Percentiles rank a stretch among this genome's conserved stretches.
Conservation (phyloP, 1,284 basidiomycete genomes). For the Ustilago trichophora region DNA sequence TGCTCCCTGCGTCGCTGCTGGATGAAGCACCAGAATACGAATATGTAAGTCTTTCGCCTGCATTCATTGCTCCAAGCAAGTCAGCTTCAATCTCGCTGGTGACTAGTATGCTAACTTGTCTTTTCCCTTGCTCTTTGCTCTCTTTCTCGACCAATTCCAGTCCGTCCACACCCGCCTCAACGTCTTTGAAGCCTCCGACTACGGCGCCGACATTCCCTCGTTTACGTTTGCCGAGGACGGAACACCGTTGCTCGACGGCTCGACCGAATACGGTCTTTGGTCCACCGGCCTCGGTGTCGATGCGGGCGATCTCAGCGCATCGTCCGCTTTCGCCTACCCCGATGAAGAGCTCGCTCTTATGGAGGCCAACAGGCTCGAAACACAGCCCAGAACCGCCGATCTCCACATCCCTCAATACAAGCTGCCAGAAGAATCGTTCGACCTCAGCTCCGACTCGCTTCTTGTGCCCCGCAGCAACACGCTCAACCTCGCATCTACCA, state of each 20-base stretch:
- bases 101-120: background rate
- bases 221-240: constrained; percentile 33
- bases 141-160: constrained; percentile 18
- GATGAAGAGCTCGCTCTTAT: constrained; percentile 15
- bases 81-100: no score
- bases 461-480: constrained; percentile 8
- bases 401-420: constrained; percentile 12
- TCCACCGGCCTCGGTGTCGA: constrained; percentile 25
- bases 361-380: constrained; percentile 17
- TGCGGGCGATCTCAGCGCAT: constrained; percentile 5
- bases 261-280: constrained; percentile 32
- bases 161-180: constrained; percentile 61
- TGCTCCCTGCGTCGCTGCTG: constrained; percentile 56
- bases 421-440: constrained; percentile 15
- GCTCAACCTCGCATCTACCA: background rate
- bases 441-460: constrained; percentile 12
- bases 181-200: constrained; percentile 52
- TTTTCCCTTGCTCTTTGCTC: background rate
- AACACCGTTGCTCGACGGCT: constrained; percentile 25
- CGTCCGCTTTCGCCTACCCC: constrained; percentile 24
- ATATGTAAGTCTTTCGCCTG: constrained; percentile 66
- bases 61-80: no score
- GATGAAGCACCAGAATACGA: constrained; percentile 60
- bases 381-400: constrained; percentile 29
- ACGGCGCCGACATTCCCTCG: constrained; percentile 20